Percentiles rank a stretch among this genome's conserved stretches.
Evolutionary conservation across 208 protist species (phyloP).

Genomic region (Leishmania major): DNA sequence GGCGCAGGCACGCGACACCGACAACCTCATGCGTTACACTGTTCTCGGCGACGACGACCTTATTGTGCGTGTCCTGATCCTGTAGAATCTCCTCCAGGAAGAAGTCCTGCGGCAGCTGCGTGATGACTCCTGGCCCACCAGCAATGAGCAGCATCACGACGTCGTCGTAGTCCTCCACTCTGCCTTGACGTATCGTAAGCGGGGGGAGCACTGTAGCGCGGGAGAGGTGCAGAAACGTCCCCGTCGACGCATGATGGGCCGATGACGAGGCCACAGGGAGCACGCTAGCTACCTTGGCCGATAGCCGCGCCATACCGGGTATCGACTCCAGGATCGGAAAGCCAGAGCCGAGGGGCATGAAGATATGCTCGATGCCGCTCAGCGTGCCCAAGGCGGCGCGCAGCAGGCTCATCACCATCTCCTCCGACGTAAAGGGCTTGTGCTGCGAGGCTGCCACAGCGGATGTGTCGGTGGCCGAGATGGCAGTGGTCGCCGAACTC

Average conservation of each 20-base stretch:
- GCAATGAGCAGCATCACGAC: constrained; percentile 78
- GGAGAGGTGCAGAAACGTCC: constrained; percentile 39
- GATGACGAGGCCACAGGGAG: not conserved
- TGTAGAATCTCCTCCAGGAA: constrained; percentile 90
- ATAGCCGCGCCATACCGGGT: constrained; percentile 6
- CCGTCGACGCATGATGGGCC: not conserved
- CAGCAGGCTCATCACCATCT: constrained; percentile 51
- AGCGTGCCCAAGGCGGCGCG: constrained; percentile 44
- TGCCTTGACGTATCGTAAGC: constrained; percentile 69
- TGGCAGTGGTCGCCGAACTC: not conserved
- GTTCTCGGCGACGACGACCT: constrained; percentile 86
- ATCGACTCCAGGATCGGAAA: constrained; percentile 10
- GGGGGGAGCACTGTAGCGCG: constrained; percentile 44
- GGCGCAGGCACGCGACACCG: constrained; percentile 77
- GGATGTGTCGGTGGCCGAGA: not conserved
- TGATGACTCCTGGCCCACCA: constrained; percentile 68
- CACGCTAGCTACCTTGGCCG: not conserved
- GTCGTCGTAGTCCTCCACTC: constrained; percentile 92
- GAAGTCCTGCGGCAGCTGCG: constrained; percentile 69
- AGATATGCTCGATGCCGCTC: constrained; percentile 47
- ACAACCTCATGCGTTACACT: constrained; percentile 70
- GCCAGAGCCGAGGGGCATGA: constrained; percentile 18
- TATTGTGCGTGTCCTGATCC: constrained; percentile 76
- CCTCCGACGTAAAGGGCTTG: constrained; percentile 24
- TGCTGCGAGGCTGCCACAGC: not conserved